These are phyloP conservation scores for Fusarium euwallaceae DNA, from an alignment of 2,329 filamentous ascomycete species.

Conservation along the genomic window DNA sequence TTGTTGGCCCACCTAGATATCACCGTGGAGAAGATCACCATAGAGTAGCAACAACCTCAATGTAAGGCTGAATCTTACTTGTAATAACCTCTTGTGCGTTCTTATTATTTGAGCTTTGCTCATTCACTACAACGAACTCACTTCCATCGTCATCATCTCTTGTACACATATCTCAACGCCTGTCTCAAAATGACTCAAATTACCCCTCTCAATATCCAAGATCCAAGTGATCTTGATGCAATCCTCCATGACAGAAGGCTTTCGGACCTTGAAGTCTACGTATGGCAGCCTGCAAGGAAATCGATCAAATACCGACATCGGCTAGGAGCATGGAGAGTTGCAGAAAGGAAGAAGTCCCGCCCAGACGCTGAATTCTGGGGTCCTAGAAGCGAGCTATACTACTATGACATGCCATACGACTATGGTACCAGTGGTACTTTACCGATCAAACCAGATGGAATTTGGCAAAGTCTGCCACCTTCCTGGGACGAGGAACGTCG, in stretches of 20 bases:
- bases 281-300: background rate
- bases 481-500: background rate
- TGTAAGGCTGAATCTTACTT: background rate
- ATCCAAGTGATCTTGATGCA: background rate
- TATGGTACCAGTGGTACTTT: background rate
- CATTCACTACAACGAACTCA: background rate
- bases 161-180: background rate
- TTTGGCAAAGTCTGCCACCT: background rate
- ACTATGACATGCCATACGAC: background rate
- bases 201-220: background rate
- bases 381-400: background rate
- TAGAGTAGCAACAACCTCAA: background rate
- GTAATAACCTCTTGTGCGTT: too few species aligned
- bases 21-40: background rate
- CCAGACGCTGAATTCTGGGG: background rate
- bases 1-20: background rate
- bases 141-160: background rate
- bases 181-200: background rate
- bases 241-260: background rate
- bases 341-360: background rate
- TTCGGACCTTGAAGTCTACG: background rate
- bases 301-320: background rate
- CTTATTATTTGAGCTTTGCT: background rate
- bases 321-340: background rate
- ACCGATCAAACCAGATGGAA: background rate